Base-by-base conservation (phyloP, 2,329 filamentous ascomycete species). In the Hymenoscyphus occultus region DNA sequence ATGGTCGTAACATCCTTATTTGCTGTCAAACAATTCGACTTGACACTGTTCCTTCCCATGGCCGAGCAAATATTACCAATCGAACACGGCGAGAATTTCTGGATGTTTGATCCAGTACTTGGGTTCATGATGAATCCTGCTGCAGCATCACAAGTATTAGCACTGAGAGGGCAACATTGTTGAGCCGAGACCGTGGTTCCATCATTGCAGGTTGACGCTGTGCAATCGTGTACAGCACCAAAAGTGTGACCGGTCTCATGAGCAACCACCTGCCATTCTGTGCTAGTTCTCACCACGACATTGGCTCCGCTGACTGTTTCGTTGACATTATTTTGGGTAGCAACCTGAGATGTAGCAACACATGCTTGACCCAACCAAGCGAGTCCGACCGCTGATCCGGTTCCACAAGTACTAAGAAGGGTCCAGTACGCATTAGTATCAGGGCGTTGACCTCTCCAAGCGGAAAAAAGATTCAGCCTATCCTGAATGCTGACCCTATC, bases 91-190 rank as follows among this genome's bases (percentile, higher is more conserved):
- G 93, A 97, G 79, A 99, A 99, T 54, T 84, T 80, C 0, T 84
- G 89, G 75, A 97, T 92, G 64, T 86, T 85, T 9, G 81, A 76
- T 13, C 84, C 85, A 1, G 94, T 95, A 12, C 91, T 95, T 0
- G 95, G 95, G 76, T 98, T 98, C 95, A 99, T 99, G 77, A 99
- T 93, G 78, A 87, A 99, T 66, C 83, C 78, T n/a, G 86, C 89
- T 54, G 83, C 80, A 28, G 95, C 95, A 76, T 96, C 82, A 76
- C 95, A 99, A 0, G 80, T 82, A 54, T 67, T 76, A 9, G 80
- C 73, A 71, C 83, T 90, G 7, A 97, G 81, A 0, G 93, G 95
- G 72, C 95, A 99, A 77, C 95, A 99, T 71, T 84, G 78, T 70
- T 87, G 86, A 0, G 85, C 80, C 63, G 78, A 81, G 69, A 88